Evolutionary conservation across 768 basidiomycete species (phyloP).

Genomic region (Auriscalpium orientale): DNA sequence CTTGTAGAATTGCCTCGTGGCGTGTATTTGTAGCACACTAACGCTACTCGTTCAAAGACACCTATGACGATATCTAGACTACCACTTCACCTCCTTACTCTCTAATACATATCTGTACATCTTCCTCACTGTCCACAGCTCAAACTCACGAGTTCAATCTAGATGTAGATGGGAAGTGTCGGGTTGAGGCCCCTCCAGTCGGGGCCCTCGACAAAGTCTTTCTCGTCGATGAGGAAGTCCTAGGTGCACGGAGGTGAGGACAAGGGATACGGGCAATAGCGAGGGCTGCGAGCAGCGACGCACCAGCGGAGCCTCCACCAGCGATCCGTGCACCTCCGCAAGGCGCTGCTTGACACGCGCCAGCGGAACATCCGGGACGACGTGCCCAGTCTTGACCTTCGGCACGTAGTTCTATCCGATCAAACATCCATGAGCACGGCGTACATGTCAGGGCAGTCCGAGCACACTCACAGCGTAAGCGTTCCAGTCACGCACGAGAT

Average conservation of each 20-base stretch:
- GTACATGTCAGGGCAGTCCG: constrained; percentile 12
- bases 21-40: too few species aligned
- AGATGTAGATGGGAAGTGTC: constrained; percentile 75
- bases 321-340: constrained; percentile 53
- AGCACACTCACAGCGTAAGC: constrained; percentile 57
- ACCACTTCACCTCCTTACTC: too few species aligned
- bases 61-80: too few species aligned
- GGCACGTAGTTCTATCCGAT: constrained; percentile 56
- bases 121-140: too few species aligned
- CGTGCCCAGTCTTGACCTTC: constrained; percentile 74
- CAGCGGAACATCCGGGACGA: constrained; percentile 60
- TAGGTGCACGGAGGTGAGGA: constrained; percentile 22
- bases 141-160: constrained; percentile 9
- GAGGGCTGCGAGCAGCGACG: neutral
- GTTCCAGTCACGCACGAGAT: constrained; percentile 71
- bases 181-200: constrained; percentile 75
- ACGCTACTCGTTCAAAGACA: too few species aligned
- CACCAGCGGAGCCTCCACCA: constrained; percentile 75
- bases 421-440: neutral
- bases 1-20: too few species aligned
- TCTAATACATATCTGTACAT: too few species aligned
- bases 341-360: constrained; percentile 72
- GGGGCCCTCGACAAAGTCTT: constrained; percentile 57
- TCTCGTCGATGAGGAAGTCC: constrained; percentile 84
- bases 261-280: neutral